These are phyloP conservation scores for Limtongozyma cylindracea DNA, from an alignment of 805 yeast genomes.

Conservation along the genomic window DNA sequence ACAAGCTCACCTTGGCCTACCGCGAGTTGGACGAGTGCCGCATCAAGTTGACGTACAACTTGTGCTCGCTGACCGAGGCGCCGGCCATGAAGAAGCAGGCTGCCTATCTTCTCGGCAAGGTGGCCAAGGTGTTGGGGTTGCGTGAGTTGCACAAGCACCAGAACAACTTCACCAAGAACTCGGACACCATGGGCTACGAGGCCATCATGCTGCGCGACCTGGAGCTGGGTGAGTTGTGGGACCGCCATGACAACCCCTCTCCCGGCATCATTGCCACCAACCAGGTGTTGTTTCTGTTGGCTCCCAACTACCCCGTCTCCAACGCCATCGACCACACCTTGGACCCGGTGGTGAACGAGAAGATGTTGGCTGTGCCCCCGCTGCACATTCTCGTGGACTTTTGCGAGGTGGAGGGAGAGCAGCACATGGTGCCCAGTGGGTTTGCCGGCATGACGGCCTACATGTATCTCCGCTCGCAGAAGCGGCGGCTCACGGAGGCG, in stretches of 20 bases:
- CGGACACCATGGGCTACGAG: slow-evolving; percentile 28
- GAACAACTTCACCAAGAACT: too few species aligned
- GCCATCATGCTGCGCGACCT: too few species aligned
- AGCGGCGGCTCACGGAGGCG: slow-evolving; percentile 50
- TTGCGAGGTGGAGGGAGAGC: slow-evolving; percentile 35
- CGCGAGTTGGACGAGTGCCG: slow-evolving; percentile 31
- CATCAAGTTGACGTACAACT: slow-evolving; percentile 13
- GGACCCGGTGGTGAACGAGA: too few species aligned
- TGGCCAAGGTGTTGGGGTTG: slow-evolving; percentile 31
- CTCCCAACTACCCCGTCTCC: slow-evolving; percentile 18
- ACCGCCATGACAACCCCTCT: too few species aligned
- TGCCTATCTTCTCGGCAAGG: too few species aligned
- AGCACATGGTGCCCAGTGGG: slow-evolving; percentile 35
- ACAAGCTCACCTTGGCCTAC: slow-evolving; percentile 25
- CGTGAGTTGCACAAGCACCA: slow-evolving; percentile 10
- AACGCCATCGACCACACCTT: too few species aligned
- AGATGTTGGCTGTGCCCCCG: slow-evolving; percentile 25
- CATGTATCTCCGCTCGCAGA: slow-evolving; percentile 39
- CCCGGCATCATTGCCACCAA: slow-evolving; percentile 23
- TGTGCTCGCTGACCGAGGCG: too few species aligned
- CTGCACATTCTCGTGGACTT: slow-evolving; percentile 58
- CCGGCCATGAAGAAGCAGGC: too few species aligned
- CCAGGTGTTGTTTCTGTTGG: slow-evolving; percentile 46
- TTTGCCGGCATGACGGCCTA: slow-evolving; percentile 50
- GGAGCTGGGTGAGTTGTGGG: too few species aligned